Conservation (phyloP, 495 filamentous ascomycete species). For the Aspergillus cavernicola region DNA sequence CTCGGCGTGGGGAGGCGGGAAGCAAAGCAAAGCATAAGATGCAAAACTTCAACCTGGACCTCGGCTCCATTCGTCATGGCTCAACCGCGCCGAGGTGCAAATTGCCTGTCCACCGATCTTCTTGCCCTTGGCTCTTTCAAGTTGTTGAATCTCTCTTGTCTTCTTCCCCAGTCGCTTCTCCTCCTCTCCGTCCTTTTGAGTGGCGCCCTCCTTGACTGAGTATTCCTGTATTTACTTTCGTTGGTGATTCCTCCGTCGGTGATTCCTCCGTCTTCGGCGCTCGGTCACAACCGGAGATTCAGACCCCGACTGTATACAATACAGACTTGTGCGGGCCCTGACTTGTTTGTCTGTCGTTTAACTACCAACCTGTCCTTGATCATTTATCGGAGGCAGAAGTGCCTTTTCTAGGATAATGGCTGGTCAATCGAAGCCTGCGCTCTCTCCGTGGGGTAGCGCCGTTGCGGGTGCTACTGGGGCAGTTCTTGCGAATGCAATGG, state of each 20-base stretch:
- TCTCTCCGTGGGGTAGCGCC: conserved; percentile 92
- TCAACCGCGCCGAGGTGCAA: conserved; percentile 33
- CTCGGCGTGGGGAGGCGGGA: conserved; percentile 20
- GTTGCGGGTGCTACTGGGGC: conserved; percentile 92
- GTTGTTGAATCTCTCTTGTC: neutral
- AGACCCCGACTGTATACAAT: neutral
- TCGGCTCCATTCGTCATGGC: conserved; percentile 36
- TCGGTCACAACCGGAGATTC: conserved; percentile 4
- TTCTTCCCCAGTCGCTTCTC: neutral
- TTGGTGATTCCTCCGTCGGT: conserved; percentile 1
- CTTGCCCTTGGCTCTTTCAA: conserved; percentile 3
- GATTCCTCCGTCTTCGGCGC: conserved; percentile 10
- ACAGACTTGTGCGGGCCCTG: neutral
- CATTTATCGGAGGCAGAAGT: neutral
- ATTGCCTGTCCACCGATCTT: conserved; percentile 8
- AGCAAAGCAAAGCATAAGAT: conserved; percentile 10
- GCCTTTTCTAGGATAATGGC: conserved; percentile 53
- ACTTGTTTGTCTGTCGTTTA: neutral
- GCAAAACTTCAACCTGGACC: conserved; percentile 24
- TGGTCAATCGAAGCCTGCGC: conserved; percentile 72
- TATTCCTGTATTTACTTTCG: conserved; percentile 1
- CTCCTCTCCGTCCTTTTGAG: neutral
- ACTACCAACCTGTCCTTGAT: neutral
- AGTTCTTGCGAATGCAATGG: conserved; percentile 89
- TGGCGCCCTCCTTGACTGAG: conserved; percentile 4